These are phyloP conservation scores for Drechslerella coelobrocha DNA, from an alignment of 2,329 filamentous ascomycete genomes.

Conservation along the genomic window DNA sequence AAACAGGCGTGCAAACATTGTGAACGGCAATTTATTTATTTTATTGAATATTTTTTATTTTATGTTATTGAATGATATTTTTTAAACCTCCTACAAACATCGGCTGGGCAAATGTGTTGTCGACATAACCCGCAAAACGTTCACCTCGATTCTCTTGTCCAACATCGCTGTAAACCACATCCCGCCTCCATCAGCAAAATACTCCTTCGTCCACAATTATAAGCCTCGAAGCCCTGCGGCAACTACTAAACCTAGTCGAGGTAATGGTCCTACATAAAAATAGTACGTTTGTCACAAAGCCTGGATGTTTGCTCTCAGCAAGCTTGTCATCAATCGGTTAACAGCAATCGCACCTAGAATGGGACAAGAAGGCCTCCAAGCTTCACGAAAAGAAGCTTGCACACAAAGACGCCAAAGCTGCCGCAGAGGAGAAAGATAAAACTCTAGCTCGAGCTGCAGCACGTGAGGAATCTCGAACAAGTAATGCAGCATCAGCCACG, in stretches of 20 bases:
- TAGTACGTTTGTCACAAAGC: constrained; percentile 49
- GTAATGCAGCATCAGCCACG: constrained; percentile 36
- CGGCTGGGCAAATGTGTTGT: constrained; percentile 29
- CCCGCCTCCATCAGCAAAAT: constrained; percentile 1
- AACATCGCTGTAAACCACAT: constrained; percentile 25
- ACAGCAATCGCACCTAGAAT: constrained; percentile 50
- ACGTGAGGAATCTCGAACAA: constrained; percentile 38
- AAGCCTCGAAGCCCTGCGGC: constrained; percentile 2
- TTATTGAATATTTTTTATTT: too few species aligned
- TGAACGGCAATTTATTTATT: too few species aligned
- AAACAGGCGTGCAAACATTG: too few species aligned
- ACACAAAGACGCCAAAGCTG: constrained; percentile 48
- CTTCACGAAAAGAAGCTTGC: constrained; percentile 54
- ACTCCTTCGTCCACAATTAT: constrained; percentile 12
- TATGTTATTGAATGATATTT: too few species aligned
- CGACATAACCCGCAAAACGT: constrained; percentile 12
- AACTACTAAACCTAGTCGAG: constrained; percentile 8
- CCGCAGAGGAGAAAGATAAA: constrained; percentile 52
- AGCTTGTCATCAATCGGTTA: background rate
- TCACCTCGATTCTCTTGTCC: constrained; percentile 38
- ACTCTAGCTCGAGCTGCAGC: constrained; percentile 46
- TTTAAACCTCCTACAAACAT: background rate
- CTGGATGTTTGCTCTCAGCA: constrained; percentile 7
- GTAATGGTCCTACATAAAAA: constrained; percentile 55
- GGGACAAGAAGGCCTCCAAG: constrained; percentile 55